These are phyloP conservation scores for Spizellomyces sp. DNA, from an alignment of 192 early-diverging fungal genomes.

Conservation along the genomic window DNA sequence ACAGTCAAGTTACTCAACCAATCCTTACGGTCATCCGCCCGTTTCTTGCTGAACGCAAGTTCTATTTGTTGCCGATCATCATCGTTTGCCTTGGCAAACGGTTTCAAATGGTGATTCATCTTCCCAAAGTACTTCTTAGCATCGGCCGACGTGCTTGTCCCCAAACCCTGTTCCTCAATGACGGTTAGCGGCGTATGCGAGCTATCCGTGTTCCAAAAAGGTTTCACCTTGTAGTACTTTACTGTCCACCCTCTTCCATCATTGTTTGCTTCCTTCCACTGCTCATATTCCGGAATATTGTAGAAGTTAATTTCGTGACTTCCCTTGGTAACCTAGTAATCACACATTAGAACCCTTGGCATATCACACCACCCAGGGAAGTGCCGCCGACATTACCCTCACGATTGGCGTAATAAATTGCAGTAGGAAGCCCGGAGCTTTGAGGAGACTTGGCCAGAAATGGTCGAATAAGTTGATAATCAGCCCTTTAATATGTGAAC, in stretches of 20 bases:
- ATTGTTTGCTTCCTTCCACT: conserved; percentile 63
- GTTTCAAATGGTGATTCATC: conserved; percentile 72
- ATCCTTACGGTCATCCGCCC: conserved; percentile 83
- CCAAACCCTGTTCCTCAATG: conserved; percentile 60
- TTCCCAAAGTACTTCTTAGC: conserved; percentile 82
- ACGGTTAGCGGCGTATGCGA: neutral
- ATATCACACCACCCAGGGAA: neutral
- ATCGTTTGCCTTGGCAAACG: conserved; percentile 52
- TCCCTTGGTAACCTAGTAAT: conserved; percentile 51
- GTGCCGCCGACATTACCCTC: conserved; percentile 48
- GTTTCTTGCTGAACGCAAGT: conserved; percentile 88
- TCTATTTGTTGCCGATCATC: conserved; percentile 76
- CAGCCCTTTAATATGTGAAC: conserved; percentile 91
- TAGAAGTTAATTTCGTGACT: conserved; percentile 68
- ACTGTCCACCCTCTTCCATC: conserved; percentile 70
- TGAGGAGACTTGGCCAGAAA: conserved; percentile 79
- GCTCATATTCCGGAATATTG: conserved; percentile 82
- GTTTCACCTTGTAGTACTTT: conserved; percentile 80
- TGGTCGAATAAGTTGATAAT: conserved; percentile 89
- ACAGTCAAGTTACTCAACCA: conserved; percentile 72
- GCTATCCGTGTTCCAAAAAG: neutral
- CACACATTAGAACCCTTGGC: neutral
- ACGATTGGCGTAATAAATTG: conserved; percentile 94
- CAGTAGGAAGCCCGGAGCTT: conserved; percentile 77
- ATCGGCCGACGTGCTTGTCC: conserved; percentile 76